Percentiles rank a stretch among this genome's conserved stretches.
These are phyloP conservation scores for Triticum dicoccoides DNA, from an alignment of 176 grass and related monocot species.

Conservation along the genomic window DNA sequence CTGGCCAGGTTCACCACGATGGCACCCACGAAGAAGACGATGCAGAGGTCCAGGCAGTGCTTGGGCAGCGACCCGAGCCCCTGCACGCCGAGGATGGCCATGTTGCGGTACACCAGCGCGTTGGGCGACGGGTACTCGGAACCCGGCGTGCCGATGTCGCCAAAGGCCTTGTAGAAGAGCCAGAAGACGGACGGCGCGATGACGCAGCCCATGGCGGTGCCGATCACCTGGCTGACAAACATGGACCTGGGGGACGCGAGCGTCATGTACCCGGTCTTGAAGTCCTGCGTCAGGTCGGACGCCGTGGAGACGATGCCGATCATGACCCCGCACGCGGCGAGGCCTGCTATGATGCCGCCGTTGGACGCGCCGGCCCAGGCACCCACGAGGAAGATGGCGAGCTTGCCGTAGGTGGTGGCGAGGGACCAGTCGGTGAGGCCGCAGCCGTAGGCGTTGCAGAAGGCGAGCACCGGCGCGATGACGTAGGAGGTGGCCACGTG, in stretches of 20 bases:
- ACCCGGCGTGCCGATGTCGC: slow-evolving; percentile 4
- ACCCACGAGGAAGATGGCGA: not conserved
- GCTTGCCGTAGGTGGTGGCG: slow-evolving; percentile 11
- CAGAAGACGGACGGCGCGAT: slow-evolving; percentile 17
- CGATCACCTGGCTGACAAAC: slow-evolving; percentile 24
- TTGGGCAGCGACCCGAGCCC: not conserved
- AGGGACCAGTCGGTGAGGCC: slow-evolving; percentile 12
- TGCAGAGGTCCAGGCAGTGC: slow-evolving; percentile 5
- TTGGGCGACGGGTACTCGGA: slow-evolving; percentile 6
- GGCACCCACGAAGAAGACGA: not conserved
- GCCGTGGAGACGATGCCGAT: slow-evolving; percentile 21
- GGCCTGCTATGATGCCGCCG: not conserved
- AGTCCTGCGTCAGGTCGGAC: slow-evolving; percentile 10
- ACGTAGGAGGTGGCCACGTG: slow-evolving; percentile 14
- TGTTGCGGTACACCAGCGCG: slow-evolving; percentile 19
- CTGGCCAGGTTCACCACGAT: not conserved
- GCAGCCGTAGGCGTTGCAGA: slow-evolving; percentile 73
- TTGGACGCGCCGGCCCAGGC: not conserved
- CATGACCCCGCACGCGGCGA: slow-evolving; percentile 4
- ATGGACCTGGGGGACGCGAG: slow-evolving; percentile 10
- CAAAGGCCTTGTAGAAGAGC: slow-evolving; percentile 18
- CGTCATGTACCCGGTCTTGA: slow-evolving; percentile 22
- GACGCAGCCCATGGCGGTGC: not conserved
- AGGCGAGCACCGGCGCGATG: slow-evolving; percentile 54
- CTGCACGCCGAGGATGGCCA: slow-evolving; percentile 14